phyloP scores from a whole-genome alignment of 352 stramenopile genomes.

The Blastocystis sp. region DNA sequence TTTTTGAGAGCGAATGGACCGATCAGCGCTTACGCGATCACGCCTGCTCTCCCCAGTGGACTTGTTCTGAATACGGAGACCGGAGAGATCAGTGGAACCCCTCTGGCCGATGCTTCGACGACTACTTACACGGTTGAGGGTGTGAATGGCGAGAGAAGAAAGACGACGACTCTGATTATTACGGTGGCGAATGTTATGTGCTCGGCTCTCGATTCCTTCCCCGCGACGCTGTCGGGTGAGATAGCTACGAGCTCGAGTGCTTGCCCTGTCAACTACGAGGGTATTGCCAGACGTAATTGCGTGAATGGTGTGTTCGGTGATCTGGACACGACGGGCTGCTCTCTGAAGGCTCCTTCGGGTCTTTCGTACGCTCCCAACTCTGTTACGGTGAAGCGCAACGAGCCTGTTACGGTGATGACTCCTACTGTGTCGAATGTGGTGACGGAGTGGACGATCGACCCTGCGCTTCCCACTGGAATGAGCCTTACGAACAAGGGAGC shows the following conservation, averaged over 20 bases:
- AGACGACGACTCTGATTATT: not conserved
- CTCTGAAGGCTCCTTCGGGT: not conserved
- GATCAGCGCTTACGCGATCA: not conserved
- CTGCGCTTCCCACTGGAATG: not conserved
- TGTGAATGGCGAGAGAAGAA: not conserved
- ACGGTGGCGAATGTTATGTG: not conserved
- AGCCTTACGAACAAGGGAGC: not conserved
- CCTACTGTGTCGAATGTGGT: not conserved
- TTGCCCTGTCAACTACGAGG: not conserved
- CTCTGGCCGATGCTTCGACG: not conserved
- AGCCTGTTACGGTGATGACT: not conserved
- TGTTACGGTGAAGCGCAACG: not conserved
- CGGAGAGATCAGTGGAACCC: not conserved
- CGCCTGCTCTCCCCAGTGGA: not conserved
- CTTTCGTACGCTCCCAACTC: not conserved
- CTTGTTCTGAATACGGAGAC: not conserved
- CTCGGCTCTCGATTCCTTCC: not conserved
- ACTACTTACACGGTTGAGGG: not conserved
- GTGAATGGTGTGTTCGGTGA: not conserved
- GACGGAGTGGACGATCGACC: not conserved
- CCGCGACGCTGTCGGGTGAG: not conserved
- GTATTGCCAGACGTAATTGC: not conserved
- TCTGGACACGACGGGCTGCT: not conserved
- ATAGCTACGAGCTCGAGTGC: not conserved
- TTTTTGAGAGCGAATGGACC: not conserved